phyloP scores from a whole-genome alignment of 192 early-diverging fungal species.

The Gorgonomyces haynaldii region DNA sequence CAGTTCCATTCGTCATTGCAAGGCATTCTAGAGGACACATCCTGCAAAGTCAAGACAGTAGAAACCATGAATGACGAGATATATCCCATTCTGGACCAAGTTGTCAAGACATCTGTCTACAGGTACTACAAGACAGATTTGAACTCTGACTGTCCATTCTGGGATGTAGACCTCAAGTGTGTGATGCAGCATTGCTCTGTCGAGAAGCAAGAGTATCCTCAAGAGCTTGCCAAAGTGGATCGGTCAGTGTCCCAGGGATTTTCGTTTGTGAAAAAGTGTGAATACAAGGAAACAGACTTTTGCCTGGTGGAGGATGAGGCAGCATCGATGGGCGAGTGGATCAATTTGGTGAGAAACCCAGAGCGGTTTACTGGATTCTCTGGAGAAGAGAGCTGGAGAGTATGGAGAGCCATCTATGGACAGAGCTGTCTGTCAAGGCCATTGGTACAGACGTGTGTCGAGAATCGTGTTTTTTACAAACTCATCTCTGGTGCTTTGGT shows the following conservation, averaged over 20 bases:
- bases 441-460: slow-evolving; percentile 40
- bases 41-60: slow-evolving; percentile 12
- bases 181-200: slow-evolving; percentile 78
- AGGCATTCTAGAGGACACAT: too few species aligned
- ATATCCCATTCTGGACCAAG: slow-evolving; percentile 49
- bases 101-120: slow-evolving; percentile 83
- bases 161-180: slow-evolving; percentile 74
- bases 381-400: slow-evolving; percentile 70
- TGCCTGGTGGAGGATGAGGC: slow-evolving; percentile 75
- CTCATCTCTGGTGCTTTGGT: slow-evolving; percentile 39
- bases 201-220: slow-evolving; percentile 56
- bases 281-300: slow-evolving; percentile 58
- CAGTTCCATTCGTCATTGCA: neutral
- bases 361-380: slow-evolving; percentile 96
- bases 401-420: slow-evolving; percentile 95
- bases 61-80: slow-evolving; percentile 58
- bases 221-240: slow-evolving; percentile 60
- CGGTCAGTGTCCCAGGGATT: slow-evolving; percentile 42
- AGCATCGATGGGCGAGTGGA: slow-evolving; percentile 59
- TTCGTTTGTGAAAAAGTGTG: slow-evolving; percentile 21
- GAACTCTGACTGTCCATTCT: slow-evolving; percentile 80
- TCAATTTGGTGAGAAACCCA: slow-evolving; percentile 83
- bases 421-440: slow-evolving; percentile 80
- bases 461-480: slow-evolving; percentile 66
- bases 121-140: slow-evolving; percentile 85